Evolutionary conservation across 2,329 filamentous ascomycete genomes (phyloP), one percentile per base, ranked within the genome.

Genomic region (Fusarium graminum): DNA sequence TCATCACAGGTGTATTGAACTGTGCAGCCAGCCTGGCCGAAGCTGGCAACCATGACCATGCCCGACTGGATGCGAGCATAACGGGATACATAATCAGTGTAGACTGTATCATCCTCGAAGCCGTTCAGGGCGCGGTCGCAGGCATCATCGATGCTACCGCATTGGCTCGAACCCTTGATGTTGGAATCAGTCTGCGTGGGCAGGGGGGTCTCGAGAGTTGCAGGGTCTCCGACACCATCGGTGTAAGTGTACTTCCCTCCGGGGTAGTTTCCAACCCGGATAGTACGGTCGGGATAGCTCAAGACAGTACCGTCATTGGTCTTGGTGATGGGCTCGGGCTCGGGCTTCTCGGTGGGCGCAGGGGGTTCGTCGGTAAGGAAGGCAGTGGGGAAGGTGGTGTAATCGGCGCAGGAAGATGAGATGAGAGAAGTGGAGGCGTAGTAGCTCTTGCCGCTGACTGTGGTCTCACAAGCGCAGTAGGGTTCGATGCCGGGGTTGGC

Each of bases 101-200:
- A 68, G 11, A 65, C 44, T 0, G 36, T 45, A 7, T 55, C 61
- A 7, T 67, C 60, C 4, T 63, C 47, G 7, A 68, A 69, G 1
- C 51, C 16, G 16, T 45, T 42, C 9, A 63, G 19, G 10, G 66
- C 66, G 1, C 65, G 57, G 11, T 66, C 47, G 3, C 65, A 69
- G 1, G 66, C 65, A 17, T 68, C 39, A 16, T 68, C 66, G 14
- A 68, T 65, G 41, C 53, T 63, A 0, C 52, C 43, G 12, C 66
- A 68, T 13, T 65, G 46, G 14, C 66, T 67, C 0, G 65, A 68
- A 4, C 65, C 65, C 36, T 62, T 54, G 53, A 65, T 56, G 32
- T 67, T 65, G 3, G 25, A 50, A 13, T 47, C 45, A 1, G 64
- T 68, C 26, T 65, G 50, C 1, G 52, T 59, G 6, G 55, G 55